Conservation (phyloP, 345 rosid species). For the Eucalyptus erythrocorys region DNA sequence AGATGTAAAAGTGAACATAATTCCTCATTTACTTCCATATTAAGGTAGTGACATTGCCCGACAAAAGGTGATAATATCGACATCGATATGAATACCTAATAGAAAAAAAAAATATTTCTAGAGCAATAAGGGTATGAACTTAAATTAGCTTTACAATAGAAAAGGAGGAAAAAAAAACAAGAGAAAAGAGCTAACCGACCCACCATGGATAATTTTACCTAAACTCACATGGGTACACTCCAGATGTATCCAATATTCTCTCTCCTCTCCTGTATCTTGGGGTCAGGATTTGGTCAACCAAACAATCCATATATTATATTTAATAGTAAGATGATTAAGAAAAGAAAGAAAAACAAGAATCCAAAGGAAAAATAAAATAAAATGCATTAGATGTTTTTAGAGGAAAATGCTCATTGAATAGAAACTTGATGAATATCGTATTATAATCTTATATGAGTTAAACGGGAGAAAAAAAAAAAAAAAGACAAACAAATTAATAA, state of each 20-base stretch:
- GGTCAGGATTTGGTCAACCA: background rate
- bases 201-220: background rate
- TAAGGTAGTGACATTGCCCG: background rate
- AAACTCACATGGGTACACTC: background rate
- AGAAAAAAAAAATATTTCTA: background rate
- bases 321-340: background rate
- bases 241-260: too few relatives aligned
- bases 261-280: background rate
- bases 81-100: background rate
- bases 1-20: background rate
- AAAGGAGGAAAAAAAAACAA: accelerated
- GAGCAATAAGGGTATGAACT: background rate
- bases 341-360: background rate
- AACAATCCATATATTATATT: too few relatives aligned
- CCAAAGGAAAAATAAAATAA: too few relatives aligned
- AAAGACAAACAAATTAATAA: background rate
- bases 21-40: background rate
- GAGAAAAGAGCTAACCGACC: background rate
- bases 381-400: too few relatives aligned
- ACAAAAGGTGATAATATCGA: background rate
- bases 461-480: background rate
- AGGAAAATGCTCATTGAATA: too few relatives aligned
- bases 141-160: background rate
- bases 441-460: too few relatives aligned
- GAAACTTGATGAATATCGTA: too few relatives aligned